Base-by-base conservation (phyloP, 371 early-diverging fungal species). In the Encephalitozoon romaleae region DNA sequence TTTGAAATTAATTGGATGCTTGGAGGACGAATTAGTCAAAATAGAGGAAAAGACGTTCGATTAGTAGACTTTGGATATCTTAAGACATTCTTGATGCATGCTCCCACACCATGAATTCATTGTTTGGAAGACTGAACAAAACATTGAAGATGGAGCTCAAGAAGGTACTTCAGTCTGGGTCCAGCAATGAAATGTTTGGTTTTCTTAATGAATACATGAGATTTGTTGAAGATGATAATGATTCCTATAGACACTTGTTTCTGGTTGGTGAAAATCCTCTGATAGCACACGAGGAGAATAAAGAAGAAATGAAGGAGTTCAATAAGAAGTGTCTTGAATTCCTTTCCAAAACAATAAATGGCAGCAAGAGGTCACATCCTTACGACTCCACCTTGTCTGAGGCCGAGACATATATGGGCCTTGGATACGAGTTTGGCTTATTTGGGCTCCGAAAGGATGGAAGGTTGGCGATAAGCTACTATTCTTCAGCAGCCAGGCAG, bases 401-500 rank as follows among this genome's bases (percentile, higher is more conserved):
- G 53, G 80, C 76, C 30, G 15, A 45, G n/a, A 53, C 39, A 38
- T 79, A 53, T 51, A 63, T 76, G 23, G 80, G 80, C 4, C 47
- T 80, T n/a, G 76, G 52, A 32, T 69, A 73, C 34, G 80, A 80
- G 51, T 69, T 55, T 63, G 80, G 80, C 0, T 9, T 73, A 12
- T 77, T 80, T 54, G 71, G 67, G 11, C 39, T 67, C 5, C 12
- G 54, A 1, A 49, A 64, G 51, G 69, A 81, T 47, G 32, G 28
- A 15, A 55, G 66, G 34, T 71, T 77, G 47, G 85, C 85, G 21
- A 80, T 72, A 55, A 39, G 77, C 34, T 78, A 77, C 74, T 84
- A 84, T 45, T 75, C 42, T 8, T 52, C 68, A 42, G 82, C 86
- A 42, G 72, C 83, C 9, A 78, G 76, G 43, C 73, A 75, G n/a